Evolutionary conservation across 2,329 filamentous ascomycete species (phyloP), one percentile per base, ranked within the genome.

Genomic region (Cyclaneusma minus): DNA sequence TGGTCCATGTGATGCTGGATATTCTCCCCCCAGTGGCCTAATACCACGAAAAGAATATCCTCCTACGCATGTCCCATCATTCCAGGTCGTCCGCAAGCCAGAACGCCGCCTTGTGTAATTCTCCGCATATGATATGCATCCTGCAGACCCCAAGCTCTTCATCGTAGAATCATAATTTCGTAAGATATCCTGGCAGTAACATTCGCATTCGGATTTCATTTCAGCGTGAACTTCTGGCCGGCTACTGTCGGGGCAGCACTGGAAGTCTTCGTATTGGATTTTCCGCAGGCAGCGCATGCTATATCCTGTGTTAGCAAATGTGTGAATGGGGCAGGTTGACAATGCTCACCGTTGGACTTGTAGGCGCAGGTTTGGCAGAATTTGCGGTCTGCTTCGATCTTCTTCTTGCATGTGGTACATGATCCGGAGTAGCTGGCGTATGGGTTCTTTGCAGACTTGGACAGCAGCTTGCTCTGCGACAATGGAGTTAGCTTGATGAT

Each of bases 201-300:
- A n/a, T n/a, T 29, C 33, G 18, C 26, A 18, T n/a, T n/a, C n/a
- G n/a, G n/a, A n/a, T n/a, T n/a, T 60, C 48, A 75, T 44, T 74
- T 74, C 31, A 71, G 35, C 2, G 64, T 69, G 37, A 69, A 72
- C 41, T 73, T 75, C 42, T 73, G 65, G 2, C 65, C 68, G 23
- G 63, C 54, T 7, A 76, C 55, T 4, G 62, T 50, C 4, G 68
- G 67, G 6, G 60, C 64, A 7, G 56, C 53, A 4, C 54, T 42
- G 21, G 57, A 62, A 13, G 56, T 42, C 33, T 61, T 59, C 15
- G 60, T 60, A 37, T 64, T 64, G 7, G 60, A 52, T 44, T 73
- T 75, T 20, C 70, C 70, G 39, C 70, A 76, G 51, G 73, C 68
- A 11, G 68, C 56, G 42, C 70, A 76, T 3, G 61, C 69, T 73